Percentiles rank a stretch among this genome's conserved stretches.
These are phyloP conservation scores for Zalaria obscura DNA, from an alignment of 2,329 filamentous ascomycete species.

Conservation along the genomic window DNA sequence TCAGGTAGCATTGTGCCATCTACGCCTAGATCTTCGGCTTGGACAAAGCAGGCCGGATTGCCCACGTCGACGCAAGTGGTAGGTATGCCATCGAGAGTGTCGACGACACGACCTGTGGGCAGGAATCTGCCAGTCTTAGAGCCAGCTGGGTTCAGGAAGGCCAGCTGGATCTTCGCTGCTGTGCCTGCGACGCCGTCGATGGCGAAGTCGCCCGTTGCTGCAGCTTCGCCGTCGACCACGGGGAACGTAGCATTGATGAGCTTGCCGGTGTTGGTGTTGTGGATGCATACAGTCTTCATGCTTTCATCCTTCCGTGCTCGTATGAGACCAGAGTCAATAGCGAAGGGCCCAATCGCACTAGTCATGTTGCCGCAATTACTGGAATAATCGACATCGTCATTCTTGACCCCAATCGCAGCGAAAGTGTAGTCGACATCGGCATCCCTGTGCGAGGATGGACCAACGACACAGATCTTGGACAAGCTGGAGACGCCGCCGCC, in stretches of 20 bases:
- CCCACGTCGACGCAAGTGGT: conserved; percentile 49
- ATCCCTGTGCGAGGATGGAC: conserved; percentile 30
- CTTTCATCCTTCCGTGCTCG: conserved; percentile 15
- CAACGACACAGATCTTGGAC: conserved; percentile 57
- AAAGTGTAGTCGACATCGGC: conserved; percentile 60
- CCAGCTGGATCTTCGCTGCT: conserved; percentile 42
- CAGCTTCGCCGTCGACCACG: conserved; percentile 33
- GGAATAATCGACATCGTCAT: conserved; percentile 47
- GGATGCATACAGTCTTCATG: conserved; percentile 40
- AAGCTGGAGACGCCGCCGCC: conserved; percentile 55
- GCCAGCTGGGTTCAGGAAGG: conserved; percentile 43
- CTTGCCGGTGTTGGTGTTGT: conserved; percentile 60
- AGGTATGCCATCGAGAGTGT: conserved; percentile 31
- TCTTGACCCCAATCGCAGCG: conserved; percentile 50
- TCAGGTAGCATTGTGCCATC: conserved; percentile 39
- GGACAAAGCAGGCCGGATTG: conserved; percentile 50
- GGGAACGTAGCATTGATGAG: conserved; percentile 45
- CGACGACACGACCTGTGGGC: conserved; percentile 43
- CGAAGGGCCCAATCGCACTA: conserved; percentile 55
- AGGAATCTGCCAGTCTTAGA: conserved; percentile 48
- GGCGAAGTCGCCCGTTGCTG: conserved; percentile 36
- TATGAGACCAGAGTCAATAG: conserved; percentile 41
- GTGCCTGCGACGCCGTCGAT: conserved; percentile 52
- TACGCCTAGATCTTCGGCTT: conserved; percentile 37
- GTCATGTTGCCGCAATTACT: conserved; percentile 56